Base-by-base conservation (phyloP, 2,329 filamentous ascomycete genomes). In the Penicillium sp. region DNA sequence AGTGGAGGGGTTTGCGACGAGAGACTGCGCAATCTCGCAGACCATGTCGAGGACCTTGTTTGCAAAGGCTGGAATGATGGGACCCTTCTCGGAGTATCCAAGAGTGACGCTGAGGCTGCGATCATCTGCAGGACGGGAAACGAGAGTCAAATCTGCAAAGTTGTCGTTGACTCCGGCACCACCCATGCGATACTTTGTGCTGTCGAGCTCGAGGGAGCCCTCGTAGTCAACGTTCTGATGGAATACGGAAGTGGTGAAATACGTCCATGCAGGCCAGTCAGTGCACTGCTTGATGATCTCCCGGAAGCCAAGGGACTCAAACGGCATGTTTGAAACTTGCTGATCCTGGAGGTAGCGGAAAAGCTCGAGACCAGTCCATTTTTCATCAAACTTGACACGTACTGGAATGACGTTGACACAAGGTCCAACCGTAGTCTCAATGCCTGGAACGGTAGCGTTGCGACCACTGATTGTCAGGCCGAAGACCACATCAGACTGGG, bases 371-470 rank as follows among this genome's bases (percentile, higher is more conserved):
- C 78, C 84, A 3, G 81, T 85, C 82, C 84, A 86, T 2, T 74
- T 71, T 0, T 79, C 68, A 2, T 79, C 76, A 68, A 90, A 86
- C 30, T 76, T 77, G 15, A 90, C 83, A 22, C 88, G 83, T 38
- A 90, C 82, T 0, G 89, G 88, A 0, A 89, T 82, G 70, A 89
- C 88, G 68, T 90, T 88, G 81, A 88, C 88, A 63, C 87, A 89
- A 0, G 88, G 88, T 0, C 89, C 89, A 50, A 86, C 81, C 51
- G 89, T 85, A 57, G 79, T 78, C 62, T 88, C 85, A 22, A 84
- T 82, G 44, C 81, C 80, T 17, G 82, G 78, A 0, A 88, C 79
- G 59, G 84, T 84, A 19, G 85, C 83, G 70, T 87, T 88, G 51
- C 88, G 84, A 0, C 89, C 88, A 61, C 83, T 88, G 45, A 88